phyloP scores from a whole-genome alignment of 2,329 filamentous ascomycete species.

The Botrytis fragariae region DNA sequence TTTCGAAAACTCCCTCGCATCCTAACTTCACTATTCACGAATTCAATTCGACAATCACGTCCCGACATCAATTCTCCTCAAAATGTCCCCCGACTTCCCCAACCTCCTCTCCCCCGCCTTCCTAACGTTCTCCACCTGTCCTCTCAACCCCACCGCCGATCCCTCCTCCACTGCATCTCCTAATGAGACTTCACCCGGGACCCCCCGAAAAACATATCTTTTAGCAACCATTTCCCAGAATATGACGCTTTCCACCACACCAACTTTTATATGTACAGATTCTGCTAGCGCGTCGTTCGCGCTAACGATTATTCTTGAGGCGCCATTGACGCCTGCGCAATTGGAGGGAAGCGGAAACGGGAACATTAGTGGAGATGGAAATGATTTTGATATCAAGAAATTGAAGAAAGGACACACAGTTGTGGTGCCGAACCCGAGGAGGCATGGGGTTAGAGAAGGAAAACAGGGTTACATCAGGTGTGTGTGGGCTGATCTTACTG shows the following conservation, averaged over 20 bases:
- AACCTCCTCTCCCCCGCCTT: conserved; percentile 28
- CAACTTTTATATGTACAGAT: conserved; percentile 36
- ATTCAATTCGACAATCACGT: background rate
- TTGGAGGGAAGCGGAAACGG: conserved; percentile 17
- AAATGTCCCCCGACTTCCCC: conserved; percentile 23
- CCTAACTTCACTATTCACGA: background rate
- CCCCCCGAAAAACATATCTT: conserved; percentile 24
- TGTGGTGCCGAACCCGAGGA: conserved; percentile 25
- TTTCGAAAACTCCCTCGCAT: background rate
- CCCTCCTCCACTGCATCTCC: background rate
- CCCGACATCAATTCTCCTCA: background rate
- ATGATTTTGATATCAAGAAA: conserved; percentile 26
- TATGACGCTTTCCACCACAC: conserved; percentile 34
- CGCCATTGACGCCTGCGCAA: conserved; percentile 20
- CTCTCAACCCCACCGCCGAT: conserved; percentile 21
- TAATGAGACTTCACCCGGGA: conserved; percentile 1
- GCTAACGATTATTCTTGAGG: conserved; percentile 26
- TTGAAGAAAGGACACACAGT: conserved; percentile 32
- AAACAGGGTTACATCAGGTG: conserved; percentile 34
- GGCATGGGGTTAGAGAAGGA: conserved; percentile 29
- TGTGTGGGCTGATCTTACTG: conserved; percentile 25
- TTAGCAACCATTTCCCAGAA: conserved; percentile 34
- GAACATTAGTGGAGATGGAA: conserved; percentile 19
- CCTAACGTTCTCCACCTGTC: conserved; percentile 27
- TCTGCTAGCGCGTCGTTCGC: conserved; percentile 27